These are phyloP conservation scores for Beauveria sp. DNA, from an alignment of 2,329 filamentous ascomycete genomes.

Conservation along the genomic window DNA sequence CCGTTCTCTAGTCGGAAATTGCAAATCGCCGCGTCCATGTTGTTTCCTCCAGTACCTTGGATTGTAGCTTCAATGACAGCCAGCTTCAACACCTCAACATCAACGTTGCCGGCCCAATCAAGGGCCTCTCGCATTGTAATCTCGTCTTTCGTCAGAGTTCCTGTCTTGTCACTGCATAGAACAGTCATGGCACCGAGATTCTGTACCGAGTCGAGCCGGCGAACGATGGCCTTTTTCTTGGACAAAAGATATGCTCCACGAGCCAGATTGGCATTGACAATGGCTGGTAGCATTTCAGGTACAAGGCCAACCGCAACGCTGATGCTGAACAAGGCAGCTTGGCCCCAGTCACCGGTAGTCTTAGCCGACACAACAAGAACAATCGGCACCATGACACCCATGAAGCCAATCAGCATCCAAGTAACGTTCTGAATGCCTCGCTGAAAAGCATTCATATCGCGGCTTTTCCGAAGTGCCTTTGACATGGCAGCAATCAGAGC, in stretches of 20 bases:
- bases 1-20: constrained; percentile 12
- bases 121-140: constrained; percentile 19
- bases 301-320: constrained; percentile 23
- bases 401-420: constrained; percentile 22
- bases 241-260: constrained; percentile 20
- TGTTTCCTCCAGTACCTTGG: constrained; percentile 21
- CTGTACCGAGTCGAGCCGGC: constrained; percentile 24
- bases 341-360: constrained; percentile 19
- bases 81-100: constrained; percentile 18
- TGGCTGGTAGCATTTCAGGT: constrained; percentile 24
- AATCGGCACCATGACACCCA: constrained; percentile 23
- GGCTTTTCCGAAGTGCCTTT: constrained; percentile 18
- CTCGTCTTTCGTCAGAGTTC: constrained; percentile 23
- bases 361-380: constrained; percentile 19
- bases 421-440: constrained; percentile 22
- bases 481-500: constrained; percentile 21
- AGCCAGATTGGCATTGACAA: constrained; percentile 22
- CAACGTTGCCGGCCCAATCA: constrained; percentile 15
- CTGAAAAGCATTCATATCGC: constrained; percentile 21
- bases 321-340: constrained; percentile 21
- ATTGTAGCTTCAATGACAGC: constrained; percentile 19
- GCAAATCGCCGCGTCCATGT: constrained; percentile 21
- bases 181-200: constrained; percentile 23
- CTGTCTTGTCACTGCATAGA: constrained; percentile 24
- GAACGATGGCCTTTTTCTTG: constrained; percentile 28